Evolutionary conservation across 805 yeast species (phyloP), one percentile per base, ranked within the genome.

Genomic region (Helenozyma baotianmanensis): DNA sequence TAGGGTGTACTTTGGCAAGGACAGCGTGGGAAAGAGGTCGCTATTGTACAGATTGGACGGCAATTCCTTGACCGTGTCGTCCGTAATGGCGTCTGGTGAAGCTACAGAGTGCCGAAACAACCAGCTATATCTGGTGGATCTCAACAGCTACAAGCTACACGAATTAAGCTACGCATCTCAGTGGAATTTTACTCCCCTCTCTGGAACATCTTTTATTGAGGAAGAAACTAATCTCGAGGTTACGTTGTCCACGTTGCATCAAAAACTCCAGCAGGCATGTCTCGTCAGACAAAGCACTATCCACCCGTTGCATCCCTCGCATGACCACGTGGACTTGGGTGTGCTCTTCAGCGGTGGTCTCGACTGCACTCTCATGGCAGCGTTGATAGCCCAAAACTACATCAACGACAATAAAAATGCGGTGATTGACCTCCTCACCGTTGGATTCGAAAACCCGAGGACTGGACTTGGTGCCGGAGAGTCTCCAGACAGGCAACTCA

Each of bases 271-370:
- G 1, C 21, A 39, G 0, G 56, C 83, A 1, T 74, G 80, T 2
- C 29, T 43, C 1, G 50, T 64, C n/a, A 62, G 92, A 37, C 71
- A 79, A n/a, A 51, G 57, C 8, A 70, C 84, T 0, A 80, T 83
- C 4, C 71, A 70, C 37, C 89, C 92, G 2, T 35, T 73, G 2
- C 72, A 69, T 36, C 40, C 54, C 9, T 42, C 53, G 0, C 55
- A 55, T 7, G 26, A 31, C 9, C 23, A 14, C 9, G 53, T 60
- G 6, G 32, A 41, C 10, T 57, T 40, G 3, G 82, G 83, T 0
- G 64, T 92, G 0, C 58, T 92, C 21, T 92, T 89, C 51, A 86
- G 96, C 27, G 99, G 99, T 2, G 99, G 99, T 0, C 64, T 92
- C 4, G 99, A 92, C 51, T 92, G 98, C 55, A 81, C 97, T 0